These are phyloP conservation scores for Parastagonospora nodorum DNA, from an alignment of 2,329 filamentous ascomycete species.

Conservation along the genomic window DNA sequence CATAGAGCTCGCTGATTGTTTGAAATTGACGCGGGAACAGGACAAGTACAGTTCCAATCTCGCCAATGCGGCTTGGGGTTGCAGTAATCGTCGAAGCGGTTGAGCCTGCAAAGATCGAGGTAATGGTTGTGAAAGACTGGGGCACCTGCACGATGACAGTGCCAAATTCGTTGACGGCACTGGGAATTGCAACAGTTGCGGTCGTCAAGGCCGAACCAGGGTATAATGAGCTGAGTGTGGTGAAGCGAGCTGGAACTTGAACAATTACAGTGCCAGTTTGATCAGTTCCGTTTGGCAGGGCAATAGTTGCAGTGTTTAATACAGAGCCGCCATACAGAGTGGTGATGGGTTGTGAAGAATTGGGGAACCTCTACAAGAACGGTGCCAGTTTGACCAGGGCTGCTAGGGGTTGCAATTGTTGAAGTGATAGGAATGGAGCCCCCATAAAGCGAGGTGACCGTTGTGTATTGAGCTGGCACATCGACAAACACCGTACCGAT, in stretches of 20 bases:
- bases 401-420: neutral
- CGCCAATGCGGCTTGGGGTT: neutral
- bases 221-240: neutral
- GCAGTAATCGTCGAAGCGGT: neutral
- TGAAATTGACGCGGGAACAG: too few species aligned
- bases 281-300: neutral
- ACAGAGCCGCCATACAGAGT: neutral
- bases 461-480: neutral
- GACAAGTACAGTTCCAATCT: too few species aligned
- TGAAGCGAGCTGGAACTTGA: neutral
- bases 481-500: neutral
- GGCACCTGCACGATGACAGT: neutral
- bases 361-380: neutral
- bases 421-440: neutral
- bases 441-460: neutral
- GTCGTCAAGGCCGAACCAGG: neutral
- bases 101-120: neutral
- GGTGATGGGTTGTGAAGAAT: neutral
- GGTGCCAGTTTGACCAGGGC: neutral
- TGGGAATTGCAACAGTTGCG: neutral
- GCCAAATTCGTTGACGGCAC: neutral
- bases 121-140: neutral
- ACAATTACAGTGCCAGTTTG: constrained; percentile 1
- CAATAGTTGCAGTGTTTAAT: neutral
- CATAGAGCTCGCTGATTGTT: too few species aligned